Conservation (phyloP, 306 rosid genomes). For the Hippophae rhamnoides region DNA sequence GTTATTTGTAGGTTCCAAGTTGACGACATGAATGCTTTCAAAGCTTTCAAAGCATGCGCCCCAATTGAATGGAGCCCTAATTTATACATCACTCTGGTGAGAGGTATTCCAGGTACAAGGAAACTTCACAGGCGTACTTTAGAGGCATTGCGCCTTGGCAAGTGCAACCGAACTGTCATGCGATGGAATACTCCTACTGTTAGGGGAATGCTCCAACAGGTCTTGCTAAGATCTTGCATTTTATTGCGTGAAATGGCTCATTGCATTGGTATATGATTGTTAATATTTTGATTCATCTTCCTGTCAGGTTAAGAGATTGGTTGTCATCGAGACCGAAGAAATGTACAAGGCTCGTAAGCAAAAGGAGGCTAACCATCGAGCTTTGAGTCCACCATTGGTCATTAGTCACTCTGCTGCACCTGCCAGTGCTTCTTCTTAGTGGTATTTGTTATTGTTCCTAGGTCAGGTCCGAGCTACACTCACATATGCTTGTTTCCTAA, state of each 20-base stretch:
- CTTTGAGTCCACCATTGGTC: conserved; percentile 54
- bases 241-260: conserved; percentile 5
- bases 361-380: conserved; percentile 47
- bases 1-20: conserved; percentile 33
- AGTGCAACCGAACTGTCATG: conserved; percentile 92
- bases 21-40: conserved; percentile 74
- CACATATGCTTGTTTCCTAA: neutral
- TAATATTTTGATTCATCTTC: conserved; percentile 14
- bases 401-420: conserved; percentile 55
- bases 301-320: conserved; percentile 74
- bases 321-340: conserved; percentile 80
- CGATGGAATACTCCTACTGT: conserved; percentile 89
- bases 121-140: conserved; percentile 74
- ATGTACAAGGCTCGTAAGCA: conserved; percentile 81
- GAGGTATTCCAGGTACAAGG: conserved; percentile 96
- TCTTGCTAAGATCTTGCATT: conserved; percentile 18
- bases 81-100: conserved; percentile 73
- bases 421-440: conserved; percentile 29
- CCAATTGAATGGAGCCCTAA: conserved; percentile 83
- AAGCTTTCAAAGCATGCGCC: conserved; percentile 77
- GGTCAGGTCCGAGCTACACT: conserved; percentile 18
- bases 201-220: conserved; percentile 95
- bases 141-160: conserved; percentile 75
- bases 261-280: neutral
- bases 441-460: conserved; percentile 11